Conservation (phyloP, 129 eudicot genomes). For the Lactuca sativa region DNA sequence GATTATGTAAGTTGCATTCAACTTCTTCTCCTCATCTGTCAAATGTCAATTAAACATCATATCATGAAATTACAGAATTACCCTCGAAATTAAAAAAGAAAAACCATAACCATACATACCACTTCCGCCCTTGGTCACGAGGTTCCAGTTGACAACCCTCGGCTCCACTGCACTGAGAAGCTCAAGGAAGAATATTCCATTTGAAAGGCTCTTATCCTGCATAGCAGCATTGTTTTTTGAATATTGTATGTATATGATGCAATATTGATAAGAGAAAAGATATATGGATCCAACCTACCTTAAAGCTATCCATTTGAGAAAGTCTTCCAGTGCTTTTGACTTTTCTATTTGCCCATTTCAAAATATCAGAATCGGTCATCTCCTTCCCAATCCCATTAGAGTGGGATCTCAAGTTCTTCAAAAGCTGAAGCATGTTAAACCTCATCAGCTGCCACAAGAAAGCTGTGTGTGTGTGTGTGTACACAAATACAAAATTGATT, state of each 20-base stretch:
- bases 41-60: slow-evolving; percentile 5
- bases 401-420: slow-evolving; percentile 81
- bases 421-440: slow-evolving; percentile 85
- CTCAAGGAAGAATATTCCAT: slow-evolving; percentile 87
- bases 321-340: slow-evolving; percentile 69
- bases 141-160: slow-evolving; percentile 94
- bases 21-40: slow-evolving; percentile 86
- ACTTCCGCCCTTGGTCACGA: slow-evolving; percentile 91
- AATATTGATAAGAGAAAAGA: too few relatives aligned
- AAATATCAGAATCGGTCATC: slow-evolving; percentile 74
- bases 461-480: slow-evolving; percentile 44
- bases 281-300: too few relatives aligned
- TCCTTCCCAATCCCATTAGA: slow-evolving; percentile 69
- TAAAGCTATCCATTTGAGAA: slow-evolving; percentile 85
- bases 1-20: slow-evolving; percentile 93
- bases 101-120: slow-evolving; percentile 39
- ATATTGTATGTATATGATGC: too few relatives aligned
- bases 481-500: neutral
- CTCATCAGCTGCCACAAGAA: slow-evolving; percentile 98
- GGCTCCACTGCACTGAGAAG: slow-evolving; percentile 94
- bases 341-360: slow-evolving; percentile 84
- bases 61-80: neutral
- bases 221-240: neutral
- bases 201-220: slow-evolving; percentile 87
- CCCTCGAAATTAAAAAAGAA: too few relatives aligned